Evolutionary conservation across 306 rosid species (phyloP).

Genomic region (Gastrolobium bilobum): DNA sequence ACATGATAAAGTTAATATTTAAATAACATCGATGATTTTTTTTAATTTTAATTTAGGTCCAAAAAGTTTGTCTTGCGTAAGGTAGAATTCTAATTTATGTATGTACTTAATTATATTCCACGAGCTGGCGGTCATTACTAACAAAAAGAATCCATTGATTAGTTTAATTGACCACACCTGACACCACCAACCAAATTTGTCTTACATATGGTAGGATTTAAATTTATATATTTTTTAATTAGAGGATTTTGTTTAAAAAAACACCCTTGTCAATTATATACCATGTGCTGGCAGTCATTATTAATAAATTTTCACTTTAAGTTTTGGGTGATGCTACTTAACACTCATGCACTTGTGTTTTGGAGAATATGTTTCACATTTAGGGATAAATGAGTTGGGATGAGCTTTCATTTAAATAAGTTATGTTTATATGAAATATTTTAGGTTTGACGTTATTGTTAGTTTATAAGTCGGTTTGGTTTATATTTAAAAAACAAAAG

Average conservation of each 20-base stretch:
- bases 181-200: conserved; percentile 43
- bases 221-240: neutral
- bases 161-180: neutral
- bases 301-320: no score
- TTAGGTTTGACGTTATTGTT: no score
- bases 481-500: no score
- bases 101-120: neutral
- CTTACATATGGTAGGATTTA: neutral
- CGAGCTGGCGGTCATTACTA: conserved; percentile 11
- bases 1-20: neutral
- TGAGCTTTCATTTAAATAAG: no score
- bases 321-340: no score
- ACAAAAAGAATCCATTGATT: conserved; percentile 2
- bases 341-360: no score
- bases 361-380: no score
- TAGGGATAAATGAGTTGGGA: no score
- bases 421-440: no score
- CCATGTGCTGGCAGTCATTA: no score
- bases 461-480: no score
- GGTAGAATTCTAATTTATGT: neutral
- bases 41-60: neutral
- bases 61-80: neutral
- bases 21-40: neutral
- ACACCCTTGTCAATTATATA: no score
- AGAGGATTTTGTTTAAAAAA: neutral